These are phyloP conservation scores for Juglanconis oblonga DNA, from an alignment of 2,329 filamentous ascomycete species.

Conservation along the genomic window DNA sequence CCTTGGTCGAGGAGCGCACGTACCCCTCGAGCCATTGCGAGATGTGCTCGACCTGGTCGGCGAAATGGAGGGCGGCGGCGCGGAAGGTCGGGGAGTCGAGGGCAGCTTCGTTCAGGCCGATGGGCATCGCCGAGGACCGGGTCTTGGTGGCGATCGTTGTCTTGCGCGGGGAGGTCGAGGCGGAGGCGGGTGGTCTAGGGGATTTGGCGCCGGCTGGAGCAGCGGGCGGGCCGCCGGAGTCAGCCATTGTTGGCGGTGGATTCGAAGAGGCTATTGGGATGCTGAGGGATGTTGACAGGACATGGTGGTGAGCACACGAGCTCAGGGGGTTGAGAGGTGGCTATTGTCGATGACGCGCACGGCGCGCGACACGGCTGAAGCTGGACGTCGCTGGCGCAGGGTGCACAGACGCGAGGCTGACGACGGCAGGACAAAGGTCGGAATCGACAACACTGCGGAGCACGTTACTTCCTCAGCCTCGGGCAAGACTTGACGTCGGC, in stretches of 20 bases:
- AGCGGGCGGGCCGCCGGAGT: slow-evolving; percentile 5
- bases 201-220: slow-evolving; percentile 7
- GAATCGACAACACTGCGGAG: not conserved
- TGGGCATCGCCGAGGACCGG: slow-evolving; percentile 57
- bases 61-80: slow-evolving; percentile 79
- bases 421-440: not conserved
- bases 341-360: slow-evolving; percentile 5
- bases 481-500: slow-evolving; percentile 15
- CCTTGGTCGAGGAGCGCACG: slow-evolving; percentile 49
- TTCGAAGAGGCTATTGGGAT: slow-evolving; percentile 3
- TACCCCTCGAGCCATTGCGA: slow-evolving; percentile 84
- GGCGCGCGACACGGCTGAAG: not conserved
- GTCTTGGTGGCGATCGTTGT: slow-evolving; percentile 5
- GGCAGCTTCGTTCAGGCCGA: slow-evolving; percentile 88
- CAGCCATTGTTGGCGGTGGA: slow-evolving; percentile 11
- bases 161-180: not conserved
- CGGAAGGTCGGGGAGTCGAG: slow-evolving; percentile 97
- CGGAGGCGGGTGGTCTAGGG: not conserved
- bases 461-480: slow-evolving; percentile 11
- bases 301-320: slow-evolving; percentile 8
- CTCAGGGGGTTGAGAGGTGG: slow-evolving; percentile 5
- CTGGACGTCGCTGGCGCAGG: not conserved
- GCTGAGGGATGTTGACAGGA: not conserved
- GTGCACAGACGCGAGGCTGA: too few species aligned
- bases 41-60: slow-evolving; percentile 85